phyloP scores from a whole-genome alignment of 2,329 filamentous ascomycete species.

The Cytospora chrysosperma region DNA sequence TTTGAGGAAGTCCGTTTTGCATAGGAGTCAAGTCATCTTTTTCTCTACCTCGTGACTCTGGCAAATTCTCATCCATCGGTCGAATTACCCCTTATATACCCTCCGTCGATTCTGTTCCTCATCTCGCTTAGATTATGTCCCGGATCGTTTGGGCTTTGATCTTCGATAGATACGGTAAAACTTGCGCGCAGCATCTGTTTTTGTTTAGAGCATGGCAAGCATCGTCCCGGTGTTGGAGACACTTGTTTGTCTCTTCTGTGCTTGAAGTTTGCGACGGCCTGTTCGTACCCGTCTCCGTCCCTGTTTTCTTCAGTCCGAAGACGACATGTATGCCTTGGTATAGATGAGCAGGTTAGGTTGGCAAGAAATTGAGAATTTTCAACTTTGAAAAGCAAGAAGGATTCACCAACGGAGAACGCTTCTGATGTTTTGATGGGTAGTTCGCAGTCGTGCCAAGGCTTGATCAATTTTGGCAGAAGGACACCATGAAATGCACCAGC shows the following conservation, averaged over 20 bases:
- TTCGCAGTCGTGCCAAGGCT: not conserved
- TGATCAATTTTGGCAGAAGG: no score
- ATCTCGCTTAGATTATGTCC: not conserved
- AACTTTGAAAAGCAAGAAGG: not conserved
- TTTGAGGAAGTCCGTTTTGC: constrained; percentile 69
- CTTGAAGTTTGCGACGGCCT: not conserved
- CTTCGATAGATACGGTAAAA: not conserved
- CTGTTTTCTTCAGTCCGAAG: not conserved
- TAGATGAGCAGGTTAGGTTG: not conserved
- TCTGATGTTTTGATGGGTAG: not conserved
- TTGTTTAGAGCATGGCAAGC: not conserved
- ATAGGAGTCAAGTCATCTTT: constrained; percentile 27
- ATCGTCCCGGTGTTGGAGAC: constrained; percentile 5
- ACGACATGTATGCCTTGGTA: not conserved
- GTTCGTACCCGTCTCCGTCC: not conserved
- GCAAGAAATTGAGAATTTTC: not conserved
- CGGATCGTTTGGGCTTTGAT: constrained; percentile 1
- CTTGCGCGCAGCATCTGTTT: no score
- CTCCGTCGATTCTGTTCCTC: constrained; percentile 1
- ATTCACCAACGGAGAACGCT: no score
- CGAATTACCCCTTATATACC: not conserved
- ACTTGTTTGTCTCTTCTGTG: not conserved
- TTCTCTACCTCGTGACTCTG: not conserved
- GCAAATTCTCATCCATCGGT: not conserved
- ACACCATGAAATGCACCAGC: no score